phyloP scores from a whole-genome alignment of 306 rosid genomes.

The Luffa acutangula region DNA sequence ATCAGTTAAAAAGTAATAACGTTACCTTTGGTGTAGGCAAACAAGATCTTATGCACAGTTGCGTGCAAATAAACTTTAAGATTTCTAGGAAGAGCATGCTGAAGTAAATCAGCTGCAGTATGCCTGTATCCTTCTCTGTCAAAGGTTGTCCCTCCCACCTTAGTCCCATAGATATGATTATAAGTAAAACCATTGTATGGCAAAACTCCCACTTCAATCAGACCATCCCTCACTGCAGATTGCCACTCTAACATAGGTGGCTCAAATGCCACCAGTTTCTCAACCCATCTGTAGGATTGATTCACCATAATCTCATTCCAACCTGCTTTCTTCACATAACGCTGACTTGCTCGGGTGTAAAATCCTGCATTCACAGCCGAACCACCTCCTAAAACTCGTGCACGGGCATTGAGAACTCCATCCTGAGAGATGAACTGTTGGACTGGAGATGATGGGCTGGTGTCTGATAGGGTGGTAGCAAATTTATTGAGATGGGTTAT shows the following conservation, averaged over 20 bases:
- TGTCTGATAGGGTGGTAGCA: conserved; percentile 29
- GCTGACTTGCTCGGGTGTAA: conserved; percentile 35
- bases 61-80: conserved; percentile 58
- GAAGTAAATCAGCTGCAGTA: conserved; percentile 68
- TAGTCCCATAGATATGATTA: conserved; percentile 54
- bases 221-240: conserved; percentile 44
- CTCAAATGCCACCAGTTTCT: conserved; percentile 37
- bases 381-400: conserved; percentile 54
- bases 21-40: conserved; percentile 30
- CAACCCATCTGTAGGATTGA: conserved; percentile 59
- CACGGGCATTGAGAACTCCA: conserved; percentile 41
- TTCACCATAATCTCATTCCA: conserved; percentile 35
- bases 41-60: conserved; percentile 45
- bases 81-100: conserved; percentile 40
- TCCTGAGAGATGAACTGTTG: conserved; percentile 56
- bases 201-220: conserved; percentile 46
- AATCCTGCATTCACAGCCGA: conserved; percentile 63
- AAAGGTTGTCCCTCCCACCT: conserved; percentile 61
- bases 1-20: not conserved
- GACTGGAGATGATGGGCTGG: conserved; percentile 35
- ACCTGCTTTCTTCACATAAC: conserved; percentile 26
- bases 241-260: conserved; percentile 51
- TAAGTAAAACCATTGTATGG: conserved; percentile 54
- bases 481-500: conserved; percentile 28
- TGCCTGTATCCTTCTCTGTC: conserved; percentile 46